Evolutionary conservation across 768 basidiomycete genomes (phyloP), one percentile per base, ranked within the genome.

Genomic region (Termitomyces sp.): DNA sequence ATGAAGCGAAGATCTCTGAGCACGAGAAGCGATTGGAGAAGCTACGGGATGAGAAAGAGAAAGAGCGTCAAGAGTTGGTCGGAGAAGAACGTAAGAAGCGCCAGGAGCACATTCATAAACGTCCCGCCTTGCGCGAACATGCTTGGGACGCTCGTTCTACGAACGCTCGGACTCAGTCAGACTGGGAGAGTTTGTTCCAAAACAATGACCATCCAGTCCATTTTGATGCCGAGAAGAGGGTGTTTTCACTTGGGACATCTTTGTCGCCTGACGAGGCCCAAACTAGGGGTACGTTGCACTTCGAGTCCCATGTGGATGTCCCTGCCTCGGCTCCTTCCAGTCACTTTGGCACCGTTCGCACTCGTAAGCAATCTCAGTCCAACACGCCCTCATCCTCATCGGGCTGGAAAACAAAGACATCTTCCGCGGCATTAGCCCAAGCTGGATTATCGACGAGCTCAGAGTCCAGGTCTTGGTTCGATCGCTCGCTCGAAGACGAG

Each of bases 31-130:
- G 64, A 37, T 77, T 78, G 73, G 47, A 69, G 18, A 61, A 70
- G 54, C 69, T 85, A 55, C 76, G 76, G 49, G 72, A 73, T 34
- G 60, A 70, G 62, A 84, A 83, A 60, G 82, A 82, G 65, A 75
- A 67, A 48, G 76, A 85, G 63, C 70, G 83, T 48, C 79, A 77
- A 69, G 72, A 70, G 30, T 62, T 74, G 13, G 79, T 80, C 18
- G 67, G 69, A 27, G 69, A 65, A 7, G 78, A 80, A 65, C 71
- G 78, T 16, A 69, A 68, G 42, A 72, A 70, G 50, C 67, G 75
- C 24, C 66, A 70, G 42, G 69, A 69, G 30, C 73, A 73, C 51
- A 68, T 73, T n/a, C 37, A 59, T 22, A 59, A 57, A 18, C 62
- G 65, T 37, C 55, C 66, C 22, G 60, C 65, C 57, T 51, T 59